A percentile compares a stretch with the other conserved stretches of the same genome.
Conservation (phyloP, 768 basidiomycete genomes). For the Tricholoma sp. region DNA sequence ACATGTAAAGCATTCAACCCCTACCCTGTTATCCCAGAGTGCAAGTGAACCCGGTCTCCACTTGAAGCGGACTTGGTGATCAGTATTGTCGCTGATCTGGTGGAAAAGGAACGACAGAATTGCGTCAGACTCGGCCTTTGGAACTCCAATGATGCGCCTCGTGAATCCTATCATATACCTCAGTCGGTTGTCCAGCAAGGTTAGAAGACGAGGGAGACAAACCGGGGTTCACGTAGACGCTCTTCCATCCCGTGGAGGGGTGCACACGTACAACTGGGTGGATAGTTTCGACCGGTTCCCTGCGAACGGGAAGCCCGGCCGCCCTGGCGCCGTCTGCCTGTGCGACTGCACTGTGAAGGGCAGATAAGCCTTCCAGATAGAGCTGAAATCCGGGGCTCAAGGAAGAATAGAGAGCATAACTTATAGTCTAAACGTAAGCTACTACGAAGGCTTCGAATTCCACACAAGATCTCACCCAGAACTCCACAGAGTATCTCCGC, state of each 20-base stretch:
- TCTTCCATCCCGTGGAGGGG: conserved; percentile 83
- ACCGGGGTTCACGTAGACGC: conserved; percentile 77
- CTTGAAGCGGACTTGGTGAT: conserved; percentile 71
- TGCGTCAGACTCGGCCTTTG: conserved; percentile 77
- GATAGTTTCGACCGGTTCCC: conserved; percentile 61
- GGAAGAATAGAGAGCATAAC: conserved; percentile 81
- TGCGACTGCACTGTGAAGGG: conserved; percentile 72
- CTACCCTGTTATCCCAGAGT: conserved; percentile 89
- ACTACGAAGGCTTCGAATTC: not conserved
- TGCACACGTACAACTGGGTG: conserved; percentile 85
- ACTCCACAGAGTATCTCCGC: conserved; percentile 80
- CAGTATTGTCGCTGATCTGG: conserved; percentile 64
- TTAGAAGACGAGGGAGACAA: not conserved
- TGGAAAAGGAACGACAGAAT: conserved; percentile 67
- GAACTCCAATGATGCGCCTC: conserved; percentile 69
- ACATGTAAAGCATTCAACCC: conserved; percentile 13
- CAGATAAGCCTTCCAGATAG: conserved; percentile 69
- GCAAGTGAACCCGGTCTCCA: conserved; percentile 77
- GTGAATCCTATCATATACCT: conserved; percentile 55
- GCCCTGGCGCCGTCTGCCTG: conserved; percentile 74
- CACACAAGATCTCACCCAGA: conserved; percentile 51
- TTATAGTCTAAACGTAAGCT: conserved; percentile 18
- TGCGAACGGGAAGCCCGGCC: conserved; percentile 64
- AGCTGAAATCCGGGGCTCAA: conserved; percentile 70
- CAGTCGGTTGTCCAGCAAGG: not conserved